A percentile compares a stretch with the other conserved stretches of the same genome.
Conservation (phyloP, 371 early-diverging fungal species). For the Blyttiomyces sp. region DNA sequence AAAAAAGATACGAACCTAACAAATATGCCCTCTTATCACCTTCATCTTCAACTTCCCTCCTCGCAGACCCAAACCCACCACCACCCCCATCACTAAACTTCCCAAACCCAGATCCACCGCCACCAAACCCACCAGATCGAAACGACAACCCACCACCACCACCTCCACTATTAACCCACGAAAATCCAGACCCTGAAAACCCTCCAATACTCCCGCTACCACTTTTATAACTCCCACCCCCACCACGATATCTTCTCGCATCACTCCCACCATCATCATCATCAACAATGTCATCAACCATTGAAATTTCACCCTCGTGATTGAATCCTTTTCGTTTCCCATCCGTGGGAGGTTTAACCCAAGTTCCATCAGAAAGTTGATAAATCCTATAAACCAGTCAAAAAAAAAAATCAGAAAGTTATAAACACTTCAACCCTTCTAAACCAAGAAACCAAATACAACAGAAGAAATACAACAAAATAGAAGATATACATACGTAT, state of each 20-base stretch:
- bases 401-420: neutral
- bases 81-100: too few species aligned
- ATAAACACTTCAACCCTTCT: too few species aligned
- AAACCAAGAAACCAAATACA: neutral
- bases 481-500: neutral
- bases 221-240: neutral
- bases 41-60: neutral
- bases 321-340: neutral
- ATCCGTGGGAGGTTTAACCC: slow-evolving; percentile 1
- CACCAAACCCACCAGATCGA: too few species aligned
- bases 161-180: neutral
- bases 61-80: too few species aligned
- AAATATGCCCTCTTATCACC: slow-evolving; percentile 1
- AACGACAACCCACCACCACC: too few species aligned
- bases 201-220: neutral
- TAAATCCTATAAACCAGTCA: neutral
- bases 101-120: too few species aligned
- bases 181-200: neutral
- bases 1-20: neutral
- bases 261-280: slow-evolving; percentile 1
- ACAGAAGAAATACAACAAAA: neutral
- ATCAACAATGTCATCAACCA: slow-evolving; percentile 21
- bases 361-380: slow-evolving; percentile 14
- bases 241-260: too few species aligned
- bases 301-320: slow-evolving; percentile 17